Base-by-base conservation (phyloP, 345 rosid genomes). In the Lepidium didymum region DNA sequence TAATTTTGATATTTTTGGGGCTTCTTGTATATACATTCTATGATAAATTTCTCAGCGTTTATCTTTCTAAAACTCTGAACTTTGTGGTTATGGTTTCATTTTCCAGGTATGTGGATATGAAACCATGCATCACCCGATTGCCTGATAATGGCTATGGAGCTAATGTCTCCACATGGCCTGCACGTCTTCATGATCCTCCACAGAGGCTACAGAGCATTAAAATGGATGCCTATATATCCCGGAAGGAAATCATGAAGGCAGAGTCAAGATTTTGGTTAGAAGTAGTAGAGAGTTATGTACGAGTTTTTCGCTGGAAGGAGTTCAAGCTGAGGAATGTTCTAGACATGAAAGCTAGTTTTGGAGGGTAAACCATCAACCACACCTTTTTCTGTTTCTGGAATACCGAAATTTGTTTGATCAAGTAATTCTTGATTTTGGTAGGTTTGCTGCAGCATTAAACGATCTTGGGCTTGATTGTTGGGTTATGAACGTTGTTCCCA, bases 261-360 rank as follows among this genome's bases (percentile, higher is more conserved):
- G 87, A 87, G 59, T 82, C 85, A 11, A 83, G 67, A 42, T 87
- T 82, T 67, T 87, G 90, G 90, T 61, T 78, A 12, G 83, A 82
- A 12, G 70, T 79, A 41, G 79, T 87, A 59, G 81, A 69, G 27
- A 74, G 90, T 55, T 87, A 79, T 14, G 67, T 87, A 2, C 61
- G 79, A 12, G 86, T 69, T 62, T 83, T 78, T 50, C 82, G 61
- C 12, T 87, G 90, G 93, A 85, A 82, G 37, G 76, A 76, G 53
- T 61, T 77, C 64, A 79, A 82, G 45, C 68, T 82, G 1, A 77
- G 82, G 56, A 85, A 87, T 67, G 90, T 83, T 55, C 61, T 85
- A 62, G 93, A 85, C 77, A 85, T 85, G 90, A 85, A 71, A 75
- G 88, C 90, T 76, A 87, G 87, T 64, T 80, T 80, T 42, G 88